These are phyloP conservation scores for Plasmopara halstedii DNA, from an alignment of 352 stramenopile genomes.

Conservation along the genomic window DNA sequence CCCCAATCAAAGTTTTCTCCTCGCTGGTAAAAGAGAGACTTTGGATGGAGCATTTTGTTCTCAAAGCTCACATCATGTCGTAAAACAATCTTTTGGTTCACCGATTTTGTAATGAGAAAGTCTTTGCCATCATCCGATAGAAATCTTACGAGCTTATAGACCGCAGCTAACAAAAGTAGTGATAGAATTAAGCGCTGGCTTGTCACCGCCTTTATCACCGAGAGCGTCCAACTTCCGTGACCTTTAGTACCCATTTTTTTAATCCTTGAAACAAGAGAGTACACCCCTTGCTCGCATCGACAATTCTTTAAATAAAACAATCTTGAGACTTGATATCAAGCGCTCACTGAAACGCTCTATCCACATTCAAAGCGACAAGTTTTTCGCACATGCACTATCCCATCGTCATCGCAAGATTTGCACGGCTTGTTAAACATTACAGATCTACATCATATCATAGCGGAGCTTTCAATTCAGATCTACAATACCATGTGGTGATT, in stretches of 20 bases:
- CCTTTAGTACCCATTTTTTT: slow-evolving; percentile 8
- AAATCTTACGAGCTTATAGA: slow-evolving; percentile 3
- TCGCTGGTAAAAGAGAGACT: slow-evolving; percentile 8
- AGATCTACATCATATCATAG: too few relatives aligned
- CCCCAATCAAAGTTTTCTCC: slow-evolving; percentile 1
- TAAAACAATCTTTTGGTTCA: background rate
- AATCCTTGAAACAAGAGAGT: too few relatives aligned
- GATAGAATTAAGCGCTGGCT: slow-evolving; percentile 3
- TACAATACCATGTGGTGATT: too few relatives aligned
- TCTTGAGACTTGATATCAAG: too few relatives aligned
- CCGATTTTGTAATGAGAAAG: background rate
- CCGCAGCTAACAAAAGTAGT: slow-evolving; percentile 2
- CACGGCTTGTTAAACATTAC: too few relatives aligned
- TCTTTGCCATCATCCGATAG: background rate
- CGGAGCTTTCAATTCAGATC: too few relatives aligned
- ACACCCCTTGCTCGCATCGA: too few relatives aligned
- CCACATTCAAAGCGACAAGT: too few relatives aligned
- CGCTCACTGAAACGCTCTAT: too few relatives aligned
- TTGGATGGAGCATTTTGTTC: slow-evolving; percentile 2
- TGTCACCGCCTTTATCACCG: slow-evolving; percentile 1
- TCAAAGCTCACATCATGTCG: background rate
- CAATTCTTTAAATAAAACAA: too few relatives aligned
- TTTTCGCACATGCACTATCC: too few relatives aligned
- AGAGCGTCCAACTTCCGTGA: background rate
- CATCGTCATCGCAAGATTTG: too few relatives aligned